Base-by-base conservation (phyloP, 768 basidiomycete genomes). In the Candolleomyces eurysporus region DNA sequence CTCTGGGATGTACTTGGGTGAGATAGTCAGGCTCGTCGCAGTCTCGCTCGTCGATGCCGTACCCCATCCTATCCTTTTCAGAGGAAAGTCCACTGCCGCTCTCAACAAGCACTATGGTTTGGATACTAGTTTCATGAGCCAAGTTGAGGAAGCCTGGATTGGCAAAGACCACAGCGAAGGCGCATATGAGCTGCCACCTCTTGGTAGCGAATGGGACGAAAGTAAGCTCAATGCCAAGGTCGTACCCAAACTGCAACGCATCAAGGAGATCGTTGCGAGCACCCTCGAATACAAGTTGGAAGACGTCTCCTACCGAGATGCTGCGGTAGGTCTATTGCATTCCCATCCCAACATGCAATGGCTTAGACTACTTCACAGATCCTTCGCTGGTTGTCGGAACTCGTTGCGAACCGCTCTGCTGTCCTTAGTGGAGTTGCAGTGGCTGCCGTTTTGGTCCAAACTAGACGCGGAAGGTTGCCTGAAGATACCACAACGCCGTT, bases 1-100 rank as follows among this genome's bases (percentile, higher is more conserved):
- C 66, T 97, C 94, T 1, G 97, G 97, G 60, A 98, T 99, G 96
- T 99, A 99, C 73, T 85, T 98, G 45, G 97, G 97, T 60, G 97
- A 99, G 76, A 85, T 98, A 63, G 84, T 89, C 26, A 89, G 97
- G 43, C 91, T 92, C 69, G 78, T 96, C 67, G 80, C 98, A 57
- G 80, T 94, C 32, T 84, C 92, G 53, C 78, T 98, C 64, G 79
- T 96, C 65, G 92, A 94, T 66, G 87, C 89, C 5, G 75, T 84
- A 16, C 91, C 91, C 0, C 79, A 79, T 59, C 73, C 90, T 8
- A 69, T 94, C 32, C 80, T 98, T 26, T 97, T 99, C 75, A 76
- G 79, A 56, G 97, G 97, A 8, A 86, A 85, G 65, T 88, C 89
- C 6, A 90, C 92, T 4, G 61, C 76, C 0, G 70, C 71, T 9